Conservation (phyloP, 2,329 filamentous ascomycete genomes). For the Cercospora beticola region DNA sequence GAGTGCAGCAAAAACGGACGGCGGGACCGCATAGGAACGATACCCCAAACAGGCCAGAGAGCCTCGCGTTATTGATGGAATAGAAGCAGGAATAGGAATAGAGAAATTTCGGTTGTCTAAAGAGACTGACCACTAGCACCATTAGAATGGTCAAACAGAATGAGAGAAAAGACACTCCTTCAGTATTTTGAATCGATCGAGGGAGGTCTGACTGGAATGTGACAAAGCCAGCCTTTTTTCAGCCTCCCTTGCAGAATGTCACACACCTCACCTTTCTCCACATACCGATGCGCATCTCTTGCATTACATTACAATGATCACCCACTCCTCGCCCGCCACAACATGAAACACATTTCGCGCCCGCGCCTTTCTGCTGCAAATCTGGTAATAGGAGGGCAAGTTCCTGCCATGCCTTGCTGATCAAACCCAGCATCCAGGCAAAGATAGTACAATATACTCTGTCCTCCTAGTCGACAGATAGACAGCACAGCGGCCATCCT, state of each 20-base stretch:
- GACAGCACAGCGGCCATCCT: too few species aligned
- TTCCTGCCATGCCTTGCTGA: background rate
- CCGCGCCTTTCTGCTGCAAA: background rate
- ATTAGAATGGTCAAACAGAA: background rate
- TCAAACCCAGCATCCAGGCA: background rate
- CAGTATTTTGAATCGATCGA: background rate
- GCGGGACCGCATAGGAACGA: slow-evolving; percentile 5
- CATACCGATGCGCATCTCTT: background rate
- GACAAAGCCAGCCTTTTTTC: background rate
- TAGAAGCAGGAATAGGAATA: background rate
- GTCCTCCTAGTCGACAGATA: too few species aligned
- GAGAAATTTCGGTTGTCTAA: background rate
- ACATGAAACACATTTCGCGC: background rate
- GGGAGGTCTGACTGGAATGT: background rate
- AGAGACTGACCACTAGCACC: background rate
- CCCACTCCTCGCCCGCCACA: background rate
- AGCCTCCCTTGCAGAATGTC: background rate
- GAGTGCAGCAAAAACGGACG: background rate
- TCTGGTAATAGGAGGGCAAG: background rate
- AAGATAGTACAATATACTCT: background rate
- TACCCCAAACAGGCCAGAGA: slow-evolving; percentile 15
- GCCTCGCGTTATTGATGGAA: slow-evolving; percentile 12
- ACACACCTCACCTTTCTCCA: background rate
- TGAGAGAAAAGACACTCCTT: background rate
- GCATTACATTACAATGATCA: background rate